phyloP scores from a whole-genome alignment of 306 rosid species.

The Acacia melanoxylon region DNA sequence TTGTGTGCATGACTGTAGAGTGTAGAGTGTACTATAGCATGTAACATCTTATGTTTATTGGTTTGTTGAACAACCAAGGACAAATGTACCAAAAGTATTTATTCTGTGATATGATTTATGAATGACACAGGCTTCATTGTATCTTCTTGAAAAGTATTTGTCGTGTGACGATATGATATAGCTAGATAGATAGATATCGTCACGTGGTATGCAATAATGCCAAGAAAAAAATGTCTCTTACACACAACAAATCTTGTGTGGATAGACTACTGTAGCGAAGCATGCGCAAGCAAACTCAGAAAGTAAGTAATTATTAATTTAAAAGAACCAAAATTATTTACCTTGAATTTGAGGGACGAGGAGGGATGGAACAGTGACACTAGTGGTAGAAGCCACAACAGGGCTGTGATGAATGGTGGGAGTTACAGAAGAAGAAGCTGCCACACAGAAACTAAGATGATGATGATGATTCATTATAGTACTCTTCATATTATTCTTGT shows the following conservation, averaged over 20 bases:
- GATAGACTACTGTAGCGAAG: not conserved
- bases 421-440: not conserved
- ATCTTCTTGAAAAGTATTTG: not conserved
- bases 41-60: not conserved
- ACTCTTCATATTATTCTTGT: conserved; percentile 11
- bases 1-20: not conserved
- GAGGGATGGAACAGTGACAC: conserved; percentile 51
- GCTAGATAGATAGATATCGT: not conserved
- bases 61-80: not conserved
- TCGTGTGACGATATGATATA: not conserved
- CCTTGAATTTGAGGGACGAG: conserved; percentile 62
- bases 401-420: conserved; percentile 7
- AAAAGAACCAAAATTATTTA: conserved; percentile 14
- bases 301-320: not conserved
- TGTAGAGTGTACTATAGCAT: not conserved
- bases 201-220: conserved; percentile 4
- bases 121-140: not conserved
- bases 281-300: conserved; percentile 19
- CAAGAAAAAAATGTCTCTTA: not conserved
- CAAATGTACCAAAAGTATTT: not conserved
- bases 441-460: conserved; percentile 42
- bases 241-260: not conserved
- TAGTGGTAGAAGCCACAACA: conserved; percentile 33
- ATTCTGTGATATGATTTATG: not conserved
- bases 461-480: conserved; percentile 32